Evolutionary conservation across 192 early-diverging fungal genomes (phyloP), one percentile per base, ranked within the genome.

Genomic region (Podila epigama): DNA sequence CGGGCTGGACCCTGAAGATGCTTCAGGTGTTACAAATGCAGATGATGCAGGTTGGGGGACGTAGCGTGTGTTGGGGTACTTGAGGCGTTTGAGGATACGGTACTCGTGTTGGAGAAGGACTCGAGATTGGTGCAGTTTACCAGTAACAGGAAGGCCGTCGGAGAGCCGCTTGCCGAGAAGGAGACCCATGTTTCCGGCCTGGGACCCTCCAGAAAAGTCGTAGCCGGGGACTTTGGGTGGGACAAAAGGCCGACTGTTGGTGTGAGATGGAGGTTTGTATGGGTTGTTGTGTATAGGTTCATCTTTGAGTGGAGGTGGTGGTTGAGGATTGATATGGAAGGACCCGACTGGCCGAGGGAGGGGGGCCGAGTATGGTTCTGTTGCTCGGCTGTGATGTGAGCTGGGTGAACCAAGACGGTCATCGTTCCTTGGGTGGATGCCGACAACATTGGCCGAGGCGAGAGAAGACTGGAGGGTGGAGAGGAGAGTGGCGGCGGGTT

Each of bases 31-130:
- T 37, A 35, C 22, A 11, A 25, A 35, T 50, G 61, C 20, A 11
- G 12, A 25, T 28, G 50, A 10, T 15, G 10, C 27, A n/a, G 63
- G 41, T 4, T 62, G 22, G 44, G 51, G 37, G 32, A 66, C 48
- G 35, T 50, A 75, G 11, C 51, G 60, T 7, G 65, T 55, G 16
- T 77, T 68, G 27, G 50, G n/a, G 25, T 64, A 63, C 28, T 58
- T 18, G 4, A 77, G 56, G 15, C 66, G 53, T 37, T 77, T 77
- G 6, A 68, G 32, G 37, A 77, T 77, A 2, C 73, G 42, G 31
- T 77, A 65, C 34, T 77, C 73, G 48, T 77, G 73, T 25, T 77
- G 73, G 25, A 77, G 42, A 15, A 77, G 18, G 7, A 68, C 32
- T 7, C 61, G 53, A 6, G 73, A 77, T 31, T 67, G 60, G 39